Evolutionary conservation across 176 grass and related monocot species (phyloP).

Genomic region (Elaeis guineensis): DNA sequence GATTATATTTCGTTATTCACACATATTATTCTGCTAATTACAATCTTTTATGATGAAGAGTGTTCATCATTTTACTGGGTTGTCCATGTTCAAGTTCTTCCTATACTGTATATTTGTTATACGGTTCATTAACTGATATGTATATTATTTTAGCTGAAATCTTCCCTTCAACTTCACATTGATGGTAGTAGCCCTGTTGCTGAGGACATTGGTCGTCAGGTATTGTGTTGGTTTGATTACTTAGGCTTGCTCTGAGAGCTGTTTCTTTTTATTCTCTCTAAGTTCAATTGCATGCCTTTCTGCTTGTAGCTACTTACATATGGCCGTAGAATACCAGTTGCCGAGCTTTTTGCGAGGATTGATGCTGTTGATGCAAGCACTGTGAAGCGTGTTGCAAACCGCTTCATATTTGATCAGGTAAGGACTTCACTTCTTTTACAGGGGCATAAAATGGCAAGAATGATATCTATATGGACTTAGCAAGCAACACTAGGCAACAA

Average conservation of each 20-base stretch:
- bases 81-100: not conserved
- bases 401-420: slow-evolving; percentile 99
- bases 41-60: too few relatives aligned
- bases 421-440: not conserved
- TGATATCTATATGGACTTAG: too few relatives aligned
- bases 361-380: slow-evolving; percentile 94
- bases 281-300: not conserved
- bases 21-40: too few relatives aligned
- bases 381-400: slow-evolving; percentile 88
- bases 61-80: too few relatives aligned
- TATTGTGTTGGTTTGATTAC: not conserved
- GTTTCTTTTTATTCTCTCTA: too few relatives aligned
- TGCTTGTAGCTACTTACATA: slow-evolving; percentile 63
- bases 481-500: too few relatives aligned
- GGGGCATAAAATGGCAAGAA: too few relatives aligned
- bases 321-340: slow-evolving; percentile 76
- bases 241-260: too few relatives aligned
- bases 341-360: slow-evolving; percentile 94
- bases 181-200: slow-evolving; percentile 83
- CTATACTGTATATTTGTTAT: not conserved
- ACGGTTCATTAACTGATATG: slow-evolving; percentile 8
- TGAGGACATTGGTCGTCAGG: slow-evolving; percentile 97
- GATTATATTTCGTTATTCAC: too few relatives aligned
- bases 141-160: slow-evolving; percentile 71
- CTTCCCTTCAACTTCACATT: slow-evolving; percentile 91